Percentiles rank a stretch among this genome's conserved stretches.
Conservation (phyloP, 352 stramenopile genomes). For the Phytophthora tubulina region DNA sequence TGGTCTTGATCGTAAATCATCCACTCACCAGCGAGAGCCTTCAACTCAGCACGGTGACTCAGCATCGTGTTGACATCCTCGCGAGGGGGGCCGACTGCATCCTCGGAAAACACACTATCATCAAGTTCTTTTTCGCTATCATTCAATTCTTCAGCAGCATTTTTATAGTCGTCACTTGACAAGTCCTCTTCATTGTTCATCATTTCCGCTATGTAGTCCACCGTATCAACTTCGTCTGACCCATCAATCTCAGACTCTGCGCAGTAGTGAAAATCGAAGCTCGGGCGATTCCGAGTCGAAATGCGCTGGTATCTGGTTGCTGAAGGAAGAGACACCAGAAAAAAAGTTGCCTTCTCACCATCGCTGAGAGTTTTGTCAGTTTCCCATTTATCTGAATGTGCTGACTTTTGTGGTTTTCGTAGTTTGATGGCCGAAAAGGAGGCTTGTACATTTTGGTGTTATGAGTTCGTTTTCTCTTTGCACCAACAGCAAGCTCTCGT, state of each 20-base stretch:
- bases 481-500: background rate
- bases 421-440: background rate
- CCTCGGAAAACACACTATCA: background rate
- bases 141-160: too few relatives aligned
- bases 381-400: background rate
- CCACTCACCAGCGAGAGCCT: background rate
- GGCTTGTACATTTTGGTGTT: background rate
- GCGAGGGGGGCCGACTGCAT: background rate
- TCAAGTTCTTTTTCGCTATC: background rate
- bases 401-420: background rate
- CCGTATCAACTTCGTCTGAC: background rate
- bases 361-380: background rate
- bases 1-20: background rate
- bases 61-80: too few relatives aligned
- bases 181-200: background rate
- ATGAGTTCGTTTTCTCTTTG: constrained; percentile 3
- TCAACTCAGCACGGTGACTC: background rate
- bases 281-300: too few relatives aligned
- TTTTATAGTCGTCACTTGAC: too few relatives aligned
- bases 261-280: background rate
- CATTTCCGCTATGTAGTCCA: background rate
- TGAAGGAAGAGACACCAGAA: background rate
- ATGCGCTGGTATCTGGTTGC: too few relatives aligned
- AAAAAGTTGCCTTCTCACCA: background rate
- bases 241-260: background rate